phyloP scores from a whole-genome alignment of 208 protist species.

The Lotmaria passim region DNA sequence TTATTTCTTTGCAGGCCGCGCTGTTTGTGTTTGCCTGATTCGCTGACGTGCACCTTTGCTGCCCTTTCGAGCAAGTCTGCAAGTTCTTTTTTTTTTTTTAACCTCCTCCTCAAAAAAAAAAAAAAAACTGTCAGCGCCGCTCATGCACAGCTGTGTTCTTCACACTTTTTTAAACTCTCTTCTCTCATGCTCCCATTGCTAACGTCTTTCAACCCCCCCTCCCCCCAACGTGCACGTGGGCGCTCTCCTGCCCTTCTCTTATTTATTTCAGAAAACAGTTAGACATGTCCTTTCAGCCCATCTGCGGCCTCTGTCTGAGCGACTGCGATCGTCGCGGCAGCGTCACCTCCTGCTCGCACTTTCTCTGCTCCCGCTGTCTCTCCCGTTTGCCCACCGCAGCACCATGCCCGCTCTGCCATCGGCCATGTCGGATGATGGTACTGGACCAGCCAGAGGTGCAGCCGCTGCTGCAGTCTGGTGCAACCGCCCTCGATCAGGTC shows the following conservation, averaged over 20 bases:
- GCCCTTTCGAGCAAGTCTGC: no score
- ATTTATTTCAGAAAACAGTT: not conserved
- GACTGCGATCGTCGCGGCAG: conserved; percentile 70
- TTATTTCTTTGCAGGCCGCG: no score
- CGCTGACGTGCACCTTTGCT: no score
- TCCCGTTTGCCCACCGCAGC: conserved; percentile 44
- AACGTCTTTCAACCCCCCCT: no score
- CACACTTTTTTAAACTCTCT: no score
- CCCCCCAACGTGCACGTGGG: not conserved
- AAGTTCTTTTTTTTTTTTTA: no score
- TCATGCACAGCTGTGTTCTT: no score
- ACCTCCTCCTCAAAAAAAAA: no score
- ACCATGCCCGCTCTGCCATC: conserved; percentile 74
- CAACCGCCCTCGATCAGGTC: conserved; percentile 32
- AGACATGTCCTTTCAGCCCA: conserved; percentile 73
- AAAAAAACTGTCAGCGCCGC: no score
- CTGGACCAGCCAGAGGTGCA: conserved; percentile 45
- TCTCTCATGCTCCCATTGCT: no score
- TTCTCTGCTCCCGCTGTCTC: conserved; percentile 80
- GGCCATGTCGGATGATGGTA: conserved; percentile 50
- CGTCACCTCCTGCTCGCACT: conserved; percentile 87
- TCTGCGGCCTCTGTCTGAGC: conserved; percentile 82
- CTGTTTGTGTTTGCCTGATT: no score
- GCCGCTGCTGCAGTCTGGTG: conserved; percentile 50
- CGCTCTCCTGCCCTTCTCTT: not conserved